Base-by-base conservation (phyloP, 2,329 filamentous ascomycete genomes). In the Hypoxylon sp. region DNA sequence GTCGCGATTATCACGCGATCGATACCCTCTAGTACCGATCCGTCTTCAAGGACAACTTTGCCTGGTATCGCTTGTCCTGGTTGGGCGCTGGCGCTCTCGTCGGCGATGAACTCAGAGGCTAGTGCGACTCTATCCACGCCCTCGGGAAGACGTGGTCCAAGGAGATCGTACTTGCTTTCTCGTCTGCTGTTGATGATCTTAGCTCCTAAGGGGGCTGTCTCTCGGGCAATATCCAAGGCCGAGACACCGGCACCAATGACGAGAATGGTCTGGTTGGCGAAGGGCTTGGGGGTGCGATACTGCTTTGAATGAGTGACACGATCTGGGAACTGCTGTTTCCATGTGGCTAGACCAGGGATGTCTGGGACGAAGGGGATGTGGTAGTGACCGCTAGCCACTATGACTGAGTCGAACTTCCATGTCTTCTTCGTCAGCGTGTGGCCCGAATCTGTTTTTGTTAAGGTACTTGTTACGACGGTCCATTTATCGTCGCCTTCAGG, bases 321-420 rank as follows among this genome's bases (percentile, higher is more conserved):
- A 0, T 72, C 73, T 0, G 82, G 80, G 55, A 81, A 83, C 3
- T 63, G 60, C 7, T 67, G 42, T 62, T 86, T 82, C 82, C 81
- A 88, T 11, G 73, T 73, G 17, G 72, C 66, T 3, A 89, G 72
- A 0, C 87, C 87, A 0, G 75, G 68, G 2, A 87, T 78, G 29
- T 80, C 74, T 0, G 87, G 87, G 1, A 89, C 71, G 48, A 78
- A 80, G 0, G 84, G 83, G 1, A 85, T 74, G 57, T 81, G 80
- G 61, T 88, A 89, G 67, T 90, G 87, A 0, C 87, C 87, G 19
- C 77, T 83, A 0, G 86, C 84, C 2, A 87, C 80, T 1, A 89
- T 78, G 1, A 90, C 75, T 0, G 83, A 82, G 63, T 90, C 86
- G 56, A 94, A 81, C 0, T 63, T 51, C 69, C 69, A 68, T 0